A percentile compares a stretch with the other conserved stretches of the same genome.
Conservation (phyloP, 75 land plant species). For the Adiantum capillusveneris region DNA sequence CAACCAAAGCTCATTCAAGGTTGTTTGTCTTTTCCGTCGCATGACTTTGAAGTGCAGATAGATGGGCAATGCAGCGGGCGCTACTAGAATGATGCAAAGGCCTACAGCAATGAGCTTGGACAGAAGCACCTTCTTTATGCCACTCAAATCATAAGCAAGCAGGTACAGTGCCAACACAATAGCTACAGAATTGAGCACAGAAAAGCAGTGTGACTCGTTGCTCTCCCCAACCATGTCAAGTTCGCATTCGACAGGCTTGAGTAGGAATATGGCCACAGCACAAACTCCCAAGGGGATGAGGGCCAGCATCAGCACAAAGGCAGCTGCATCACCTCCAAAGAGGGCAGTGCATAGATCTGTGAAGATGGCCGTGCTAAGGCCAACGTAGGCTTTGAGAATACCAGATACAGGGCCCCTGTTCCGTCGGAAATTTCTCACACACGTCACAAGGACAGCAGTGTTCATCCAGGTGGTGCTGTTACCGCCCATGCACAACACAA, state of each 20-base stretch:
- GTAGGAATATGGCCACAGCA: slow-evolving; percentile 52
- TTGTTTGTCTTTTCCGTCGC: not conserved
- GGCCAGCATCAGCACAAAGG: slow-evolving; percentile 47
- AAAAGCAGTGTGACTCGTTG: slow-evolving; percentile 32
- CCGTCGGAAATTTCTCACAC: slow-evolving; percentile 89
- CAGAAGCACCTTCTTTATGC: not conserved
- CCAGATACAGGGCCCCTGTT: slow-evolving; percentile 87
- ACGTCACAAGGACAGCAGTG: slow-evolving; percentile 82
- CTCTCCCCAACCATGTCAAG: slow-evolving; percentile 35
- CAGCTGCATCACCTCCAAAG: slow-evolving; percentile 31
- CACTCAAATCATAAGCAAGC: slow-evolving; percentile 22
- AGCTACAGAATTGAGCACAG: slow-evolving; percentile 49
- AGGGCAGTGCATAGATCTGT: slow-evolving; percentile 53
- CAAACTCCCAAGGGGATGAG: slow-evolving; percentile 46
- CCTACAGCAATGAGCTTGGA: slow-evolving; percentile 7
- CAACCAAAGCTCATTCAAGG: slow-evolving; percentile 25
- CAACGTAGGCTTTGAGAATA: slow-evolving; percentile 81
- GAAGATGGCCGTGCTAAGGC: slow-evolving; percentile 75
- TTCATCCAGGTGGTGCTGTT: slow-evolving; percentile 77
- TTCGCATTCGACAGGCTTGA: slow-evolving; percentile 47
- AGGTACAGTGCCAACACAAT: slow-evolving; percentile 60
- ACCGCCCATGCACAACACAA: slow-evolving; percentile 49
- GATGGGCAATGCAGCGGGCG: not conserved
- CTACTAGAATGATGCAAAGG: not conserved
- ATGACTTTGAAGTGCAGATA: not conserved